Percentiles rank a stretch among this genome's conserved stretches.
Evolutionary conservation across 257 asterid species (phyloP).

Genomic region (Solanum ossicruentum): DNA sequence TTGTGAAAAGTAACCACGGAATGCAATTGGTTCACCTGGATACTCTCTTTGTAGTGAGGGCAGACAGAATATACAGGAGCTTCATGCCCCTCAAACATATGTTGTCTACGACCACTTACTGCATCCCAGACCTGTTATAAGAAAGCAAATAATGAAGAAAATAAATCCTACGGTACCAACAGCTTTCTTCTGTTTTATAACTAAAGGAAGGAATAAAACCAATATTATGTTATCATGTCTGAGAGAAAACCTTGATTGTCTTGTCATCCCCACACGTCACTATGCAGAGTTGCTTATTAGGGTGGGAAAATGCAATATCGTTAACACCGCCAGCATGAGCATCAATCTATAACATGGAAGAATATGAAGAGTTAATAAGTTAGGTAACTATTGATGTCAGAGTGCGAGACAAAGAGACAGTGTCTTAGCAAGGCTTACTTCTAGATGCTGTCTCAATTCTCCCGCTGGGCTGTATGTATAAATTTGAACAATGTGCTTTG

Average conservation of each 20-base stretch:
- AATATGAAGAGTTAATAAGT: not conserved
- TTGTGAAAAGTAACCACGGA: not conserved
- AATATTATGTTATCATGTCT: not conserved
- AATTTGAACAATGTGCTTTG: slow-evolving; percentile 88
- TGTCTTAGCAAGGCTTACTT: slow-evolving; percentile 28
- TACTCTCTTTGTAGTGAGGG: slow-evolving; percentile 80
- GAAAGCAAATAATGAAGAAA: slow-evolving; percentile 2
- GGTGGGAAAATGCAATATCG: slow-evolving; percentile 88
- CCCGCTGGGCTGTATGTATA: slow-evolving; percentile 73
- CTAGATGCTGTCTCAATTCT: slow-evolving; percentile 78
- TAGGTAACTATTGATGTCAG: not conserved
- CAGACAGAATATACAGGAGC: slow-evolving; percentile 94
- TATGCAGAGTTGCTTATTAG: slow-evolving; percentile 82
- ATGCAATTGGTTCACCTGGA: slow-evolving; percentile 38
- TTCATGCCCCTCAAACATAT: slow-evolving; percentile 85
- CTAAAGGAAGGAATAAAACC: not conserved
- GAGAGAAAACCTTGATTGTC: slow-evolving; percentile 54
- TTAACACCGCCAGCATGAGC: slow-evolving; percentile 91
- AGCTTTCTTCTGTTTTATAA: not conserved
- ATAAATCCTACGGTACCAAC: not conserved
- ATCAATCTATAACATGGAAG: slow-evolving; percentile 49
- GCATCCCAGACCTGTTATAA: slow-evolving; percentile 86
- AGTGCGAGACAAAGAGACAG: not conserved
- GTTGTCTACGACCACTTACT: slow-evolving; percentile 53
- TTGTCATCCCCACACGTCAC: slow-evolving; percentile 95